phyloP scores from a whole-genome alignment of 805 yeast species.

The Lachancea thermotolerans region DNA sequence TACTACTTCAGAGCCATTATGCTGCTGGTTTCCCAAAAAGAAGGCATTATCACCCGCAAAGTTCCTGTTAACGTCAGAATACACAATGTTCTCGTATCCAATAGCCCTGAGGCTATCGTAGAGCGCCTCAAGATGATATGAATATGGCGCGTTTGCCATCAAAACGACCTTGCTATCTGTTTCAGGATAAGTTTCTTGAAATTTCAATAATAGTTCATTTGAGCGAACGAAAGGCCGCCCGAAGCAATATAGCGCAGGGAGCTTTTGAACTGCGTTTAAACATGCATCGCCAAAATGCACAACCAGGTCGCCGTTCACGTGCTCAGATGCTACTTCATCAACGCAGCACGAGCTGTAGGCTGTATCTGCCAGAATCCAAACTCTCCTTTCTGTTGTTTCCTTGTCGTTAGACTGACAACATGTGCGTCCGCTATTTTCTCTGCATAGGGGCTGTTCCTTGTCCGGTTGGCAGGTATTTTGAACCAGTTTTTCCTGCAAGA shows the following conservation, averaged over 20 bases:
- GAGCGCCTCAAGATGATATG: constrained; percentile 38
- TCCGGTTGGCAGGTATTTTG: background rate
- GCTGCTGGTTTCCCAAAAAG: constrained; percentile 36
- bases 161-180: constrained; percentile 42
- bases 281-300: constrained; percentile 96
- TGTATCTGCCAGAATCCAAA: constrained; percentile 90
- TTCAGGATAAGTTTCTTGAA: constrained; percentile 39
- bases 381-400: constrained; percentile 28
- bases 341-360: constrained; percentile 94
- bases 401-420: background rate
- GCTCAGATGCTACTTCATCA: constrained; percentile 95
- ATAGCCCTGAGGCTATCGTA: constrained; percentile 29
- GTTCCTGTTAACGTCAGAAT: constrained; percentile 36
- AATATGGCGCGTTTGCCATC: constrained; percentile 72
- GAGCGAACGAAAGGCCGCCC: constrained; percentile 58
- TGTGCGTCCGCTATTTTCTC: background rate
- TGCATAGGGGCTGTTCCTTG: background rate
- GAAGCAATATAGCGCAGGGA: constrained; percentile 75
- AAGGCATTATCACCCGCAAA: constrained; percentile 29
- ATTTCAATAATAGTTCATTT: constrained; percentile 32
- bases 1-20: constrained; percentile 12
- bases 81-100: constrained; percentile 33
- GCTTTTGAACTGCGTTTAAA: constrained; percentile 63
- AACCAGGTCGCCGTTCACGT: constrained; percentile 75
- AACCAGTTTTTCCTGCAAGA: constrained; percentile 38